Evolutionary conservation across 148 eudicot species (phyloP).

Genomic region (Rhododendron kiyosumense): DNA sequence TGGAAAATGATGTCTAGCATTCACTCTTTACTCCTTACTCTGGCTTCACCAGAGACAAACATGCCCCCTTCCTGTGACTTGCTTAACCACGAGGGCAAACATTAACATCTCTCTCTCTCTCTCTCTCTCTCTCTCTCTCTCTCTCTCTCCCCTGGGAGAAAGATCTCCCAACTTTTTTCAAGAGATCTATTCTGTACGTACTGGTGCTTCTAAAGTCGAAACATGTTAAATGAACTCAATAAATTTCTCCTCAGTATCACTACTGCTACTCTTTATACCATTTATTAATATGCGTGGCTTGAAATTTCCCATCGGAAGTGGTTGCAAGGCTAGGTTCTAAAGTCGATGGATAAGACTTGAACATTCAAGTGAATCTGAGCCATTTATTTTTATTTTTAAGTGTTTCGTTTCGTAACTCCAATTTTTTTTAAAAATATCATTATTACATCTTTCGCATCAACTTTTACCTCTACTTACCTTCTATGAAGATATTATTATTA

Average conservation of each 20-base stretch:
- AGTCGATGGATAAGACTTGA: too few relatives aligned
- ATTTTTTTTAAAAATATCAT: too few relatives aligned
- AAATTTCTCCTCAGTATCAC: too few relatives aligned
- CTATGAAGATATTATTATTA: too few relatives aligned
- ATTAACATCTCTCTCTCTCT: background rate
- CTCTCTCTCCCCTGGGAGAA: background rate
- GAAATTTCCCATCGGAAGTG: background rate
- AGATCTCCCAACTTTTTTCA: background rate
- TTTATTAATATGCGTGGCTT: background rate
- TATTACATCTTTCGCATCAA: too few relatives aligned
- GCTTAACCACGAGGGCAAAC: background rate
- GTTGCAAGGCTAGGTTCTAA: background rate
- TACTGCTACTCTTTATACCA: too few relatives aligned
- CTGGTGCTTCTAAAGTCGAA: background rate
- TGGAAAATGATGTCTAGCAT: background rate
- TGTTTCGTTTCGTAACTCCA: too few relatives aligned
- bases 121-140: background rate
- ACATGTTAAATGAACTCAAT: too few relatives aligned
- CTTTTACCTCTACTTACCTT: too few relatives aligned
- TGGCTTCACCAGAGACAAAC: background rate
- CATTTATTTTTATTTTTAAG: too few relatives aligned
- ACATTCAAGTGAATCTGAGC: too few relatives aligned
- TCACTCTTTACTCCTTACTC: background rate
- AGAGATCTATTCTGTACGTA: background rate
- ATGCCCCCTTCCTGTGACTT: background rate